Evolutionary conservation across 192 early-diverging fungal genomes (phyloP).

Genomic region (Coemansia sp.): DNA sequence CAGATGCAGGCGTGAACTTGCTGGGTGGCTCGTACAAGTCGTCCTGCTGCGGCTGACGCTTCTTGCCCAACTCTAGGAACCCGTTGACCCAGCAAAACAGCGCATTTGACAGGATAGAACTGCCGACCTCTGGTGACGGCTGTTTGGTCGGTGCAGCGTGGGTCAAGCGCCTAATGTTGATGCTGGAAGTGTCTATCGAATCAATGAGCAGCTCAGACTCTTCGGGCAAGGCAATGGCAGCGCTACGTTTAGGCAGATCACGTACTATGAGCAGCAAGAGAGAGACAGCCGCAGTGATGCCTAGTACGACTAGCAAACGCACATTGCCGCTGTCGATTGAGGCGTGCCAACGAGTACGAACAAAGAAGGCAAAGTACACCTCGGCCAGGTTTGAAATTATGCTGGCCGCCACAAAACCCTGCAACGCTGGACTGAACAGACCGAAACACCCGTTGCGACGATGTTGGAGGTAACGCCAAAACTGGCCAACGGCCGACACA

Average conservation of each 20-base stretch:
- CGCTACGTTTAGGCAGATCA: conserved; percentile 14
- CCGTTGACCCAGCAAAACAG: conserved; percentile 35
- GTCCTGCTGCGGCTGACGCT: conserved; percentile 18
- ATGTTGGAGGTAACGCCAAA: conserved; percentile 5
- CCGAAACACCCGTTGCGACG: conserved; percentile 20
- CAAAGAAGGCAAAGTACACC: conserved; percentile 28
- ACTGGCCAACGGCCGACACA: conserved; percentile 1
- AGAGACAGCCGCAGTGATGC: not conserved
- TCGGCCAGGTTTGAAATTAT: conserved; percentile 4
- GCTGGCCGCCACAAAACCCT: not conserved
- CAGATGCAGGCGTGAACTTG: conserved; percentile 5
- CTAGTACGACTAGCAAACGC: not conserved
- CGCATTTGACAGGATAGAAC: conserved; percentile 28
- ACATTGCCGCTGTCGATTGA: conserved; percentile 3
- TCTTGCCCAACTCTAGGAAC: conserved; percentile 17
- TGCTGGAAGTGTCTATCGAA: not conserved
- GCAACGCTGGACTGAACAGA: conserved; percentile 19
- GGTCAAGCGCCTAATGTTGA: not conserved
- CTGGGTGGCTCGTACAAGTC: conserved; percentile 24
- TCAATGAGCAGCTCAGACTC: not conserved
- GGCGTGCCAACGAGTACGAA: conserved; percentile 15
- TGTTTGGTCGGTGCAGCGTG: not conserved
- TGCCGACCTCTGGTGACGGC: conserved; percentile 28
- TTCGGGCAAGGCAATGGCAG: not conserved
- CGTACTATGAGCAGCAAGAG: conserved; percentile 29